Conservation (phyloP, 371 early-diverging fungal species). For the Syncephalastrum monosporum region DNA sequence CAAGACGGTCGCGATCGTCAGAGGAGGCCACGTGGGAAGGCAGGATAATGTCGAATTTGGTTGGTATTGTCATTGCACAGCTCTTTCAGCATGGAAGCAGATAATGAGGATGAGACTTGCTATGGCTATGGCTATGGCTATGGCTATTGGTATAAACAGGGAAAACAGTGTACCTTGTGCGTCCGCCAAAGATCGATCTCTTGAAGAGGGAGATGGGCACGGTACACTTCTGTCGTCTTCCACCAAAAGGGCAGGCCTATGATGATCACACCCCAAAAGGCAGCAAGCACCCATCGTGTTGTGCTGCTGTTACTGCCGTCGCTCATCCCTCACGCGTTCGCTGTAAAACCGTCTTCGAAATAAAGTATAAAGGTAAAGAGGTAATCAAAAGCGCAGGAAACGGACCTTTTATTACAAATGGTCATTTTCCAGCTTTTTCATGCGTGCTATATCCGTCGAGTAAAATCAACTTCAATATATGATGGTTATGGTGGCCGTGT, state of each 20-base stretch:
- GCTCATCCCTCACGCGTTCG: too few relatives aligned
- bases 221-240: conserved; percentile 87
- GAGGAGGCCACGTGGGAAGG: background rate
- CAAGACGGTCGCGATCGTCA: background rate
- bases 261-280: conserved; percentile 65
- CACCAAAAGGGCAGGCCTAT: conserved; percentile 90
- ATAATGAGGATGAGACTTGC: background rate
- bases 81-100: conserved; percentile 1
- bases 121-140: too few relatives aligned
- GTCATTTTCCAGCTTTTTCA: too few relatives aligned
- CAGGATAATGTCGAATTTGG: conserved; percentile 6
- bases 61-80: conserved; percentile 12
- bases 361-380: too few relatives aligned
- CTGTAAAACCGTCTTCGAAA: too few relatives aligned
- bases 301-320: background rate
- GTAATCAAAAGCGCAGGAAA: too few relatives aligned
- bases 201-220: conserved; percentile 77
- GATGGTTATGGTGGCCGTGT: too few relatives aligned
- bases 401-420: too few relatives aligned
- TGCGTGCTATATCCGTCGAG: too few relatives aligned
- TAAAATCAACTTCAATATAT: too few relatives aligned
- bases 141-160: background rate
- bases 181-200: conserved; percentile 65
- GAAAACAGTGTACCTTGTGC: conserved; percentile 38
- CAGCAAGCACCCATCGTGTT: conserved; percentile 48